phyloP scores from a whole-genome alignment of 139 green algal species.

The Coelastrella sp. region DNA sequence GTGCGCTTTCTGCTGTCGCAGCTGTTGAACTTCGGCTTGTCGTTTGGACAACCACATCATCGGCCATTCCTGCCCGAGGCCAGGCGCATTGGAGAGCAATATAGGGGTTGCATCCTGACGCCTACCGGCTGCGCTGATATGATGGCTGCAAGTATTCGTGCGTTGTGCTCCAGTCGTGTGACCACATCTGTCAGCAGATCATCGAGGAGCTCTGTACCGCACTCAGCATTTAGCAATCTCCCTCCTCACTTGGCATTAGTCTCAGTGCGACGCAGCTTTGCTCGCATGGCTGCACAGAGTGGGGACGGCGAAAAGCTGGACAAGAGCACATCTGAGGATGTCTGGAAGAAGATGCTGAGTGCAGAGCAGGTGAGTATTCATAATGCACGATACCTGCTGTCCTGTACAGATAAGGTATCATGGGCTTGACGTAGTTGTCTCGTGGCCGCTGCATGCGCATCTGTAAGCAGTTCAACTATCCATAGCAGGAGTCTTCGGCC shows the following conservation, averaged over 20 bases:
- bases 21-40: not conserved
- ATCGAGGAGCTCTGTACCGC: not conserved
- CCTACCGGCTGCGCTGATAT: not conserved
- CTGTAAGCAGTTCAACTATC: too few relatives aligned
- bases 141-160: not conserved
- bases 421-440: too few relatives aligned
- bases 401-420: too few relatives aligned
- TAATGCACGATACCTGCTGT: not conserved
- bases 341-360: conserved; percentile 28
- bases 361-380: not conserved
- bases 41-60: not conserved
- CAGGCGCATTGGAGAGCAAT: not conserved
- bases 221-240: not conserved
- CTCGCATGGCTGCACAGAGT: not conserved
- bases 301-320: conserved; percentile 19
- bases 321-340: conserved; percentile 20
- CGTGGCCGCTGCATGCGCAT: too few relatives aligned
- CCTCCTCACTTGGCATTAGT: not conserved
- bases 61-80: not conserved
- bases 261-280: not conserved
- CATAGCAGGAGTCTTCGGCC: too few relatives aligned
- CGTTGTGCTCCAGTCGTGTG: not conserved
- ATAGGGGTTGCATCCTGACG: too few relatives aligned
- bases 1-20: not conserved
- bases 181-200: not conserved